phyloP scores from a whole-genome alignment of 164 flowering plant genomes.

The Tetracentron sinense region DNA sequence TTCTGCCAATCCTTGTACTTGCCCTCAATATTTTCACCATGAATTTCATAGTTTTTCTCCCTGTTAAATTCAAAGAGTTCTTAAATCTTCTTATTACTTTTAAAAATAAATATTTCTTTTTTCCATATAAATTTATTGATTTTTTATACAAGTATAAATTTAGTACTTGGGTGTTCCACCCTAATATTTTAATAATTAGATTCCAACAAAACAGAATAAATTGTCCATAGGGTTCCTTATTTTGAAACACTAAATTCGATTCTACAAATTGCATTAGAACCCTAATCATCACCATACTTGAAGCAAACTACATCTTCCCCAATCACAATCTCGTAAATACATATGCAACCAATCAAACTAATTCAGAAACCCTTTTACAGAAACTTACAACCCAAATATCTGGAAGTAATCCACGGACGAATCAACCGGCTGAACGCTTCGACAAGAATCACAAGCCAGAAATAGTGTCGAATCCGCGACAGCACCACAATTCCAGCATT shows the following conservation, averaged over 20 bases:
- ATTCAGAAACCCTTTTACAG: neutral
- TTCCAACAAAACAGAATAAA: neutral
- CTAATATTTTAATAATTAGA: neutral
- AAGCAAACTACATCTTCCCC: neutral
- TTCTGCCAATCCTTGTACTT: slow-evolving; percentile 96
- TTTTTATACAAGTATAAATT: too few relatives aligned
- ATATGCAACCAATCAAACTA: neutral
- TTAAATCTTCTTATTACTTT: neutral
- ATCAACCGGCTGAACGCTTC: slow-evolving; percentile 75
- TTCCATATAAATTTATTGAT: neutral
- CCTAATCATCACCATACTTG: neutral
- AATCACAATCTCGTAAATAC: neutral
- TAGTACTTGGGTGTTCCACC: too few relatives aligned
- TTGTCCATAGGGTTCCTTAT: too few relatives aligned
- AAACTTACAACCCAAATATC: slow-evolving; percentile 74
- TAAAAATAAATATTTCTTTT: neutral
- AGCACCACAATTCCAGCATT: slow-evolving; percentile 62
- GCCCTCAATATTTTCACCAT: slow-evolving; percentile 51
- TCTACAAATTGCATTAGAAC: too few relatives aligned
- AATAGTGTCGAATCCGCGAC: slow-evolving; percentile 36
- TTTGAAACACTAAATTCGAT: too few relatives aligned
- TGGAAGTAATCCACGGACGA: slow-evolving; percentile 71
- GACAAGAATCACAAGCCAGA: slow-evolving; percentile 60
- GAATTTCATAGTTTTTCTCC: slow-evolving; percentile 56
- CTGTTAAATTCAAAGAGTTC: slow-evolving; percentile 28